Conservation (phyloP, 2,329 filamentous ascomycete genomes). For the Verticillium nonalfalfae region DNA sequence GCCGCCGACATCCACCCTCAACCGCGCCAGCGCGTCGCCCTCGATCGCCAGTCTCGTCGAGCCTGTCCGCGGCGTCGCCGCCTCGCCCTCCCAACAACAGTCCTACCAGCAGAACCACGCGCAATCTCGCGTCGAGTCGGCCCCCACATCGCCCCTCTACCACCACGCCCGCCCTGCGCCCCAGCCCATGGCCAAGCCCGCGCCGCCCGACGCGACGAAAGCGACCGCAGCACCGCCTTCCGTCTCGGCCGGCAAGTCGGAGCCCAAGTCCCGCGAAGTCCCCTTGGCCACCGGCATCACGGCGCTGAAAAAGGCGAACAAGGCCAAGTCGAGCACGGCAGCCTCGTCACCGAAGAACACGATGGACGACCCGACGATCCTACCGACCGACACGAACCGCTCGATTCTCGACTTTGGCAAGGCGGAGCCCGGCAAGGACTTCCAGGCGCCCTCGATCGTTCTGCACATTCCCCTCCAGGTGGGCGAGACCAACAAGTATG, state of each 20-base stretch:
- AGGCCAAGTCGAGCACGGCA: conserved; percentile 33
- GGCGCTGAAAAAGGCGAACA: conserved; percentile 37
- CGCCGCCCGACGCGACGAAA: conserved; percentile 29
- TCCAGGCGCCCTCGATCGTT: conserved; percentile 68
- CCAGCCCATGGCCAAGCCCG: conserved; percentile 22
- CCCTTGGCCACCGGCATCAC: conserved; percentile 5
- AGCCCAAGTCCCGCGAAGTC: conserved; percentile 8
- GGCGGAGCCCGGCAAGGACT: conserved; percentile 51
- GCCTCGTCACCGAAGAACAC: conserved; percentile 44
- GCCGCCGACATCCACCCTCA: conserved; percentile 30
- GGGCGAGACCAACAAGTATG: conserved; percentile 79
- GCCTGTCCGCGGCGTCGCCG: conserved; percentile 36
- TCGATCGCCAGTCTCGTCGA: conserved; percentile 90
- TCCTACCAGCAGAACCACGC: conserved; percentile 15
- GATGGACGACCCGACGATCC: conserved; percentile 37
- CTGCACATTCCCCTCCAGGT: conserved; percentile 70
- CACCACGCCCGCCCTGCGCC: conserved; percentile 26
- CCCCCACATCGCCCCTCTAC: conserved; percentile 37
- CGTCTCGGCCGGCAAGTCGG: conserved; percentile 15
- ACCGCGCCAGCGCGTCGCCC: conserved; percentile 80
- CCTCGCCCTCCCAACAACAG: conserved; percentile 26
- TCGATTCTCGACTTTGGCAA: conserved; percentile 59
- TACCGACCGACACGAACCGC: conserved; percentile 27
- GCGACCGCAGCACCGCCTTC: conserved; percentile 27
- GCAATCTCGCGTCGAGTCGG: conserved; percentile 26